Evolutionary conservation across 495 filamentous ascomycete genomes (phyloP), one percentile per base, ranked within the genome.

Genomic region (Aspergillus sparsus): DNA sequence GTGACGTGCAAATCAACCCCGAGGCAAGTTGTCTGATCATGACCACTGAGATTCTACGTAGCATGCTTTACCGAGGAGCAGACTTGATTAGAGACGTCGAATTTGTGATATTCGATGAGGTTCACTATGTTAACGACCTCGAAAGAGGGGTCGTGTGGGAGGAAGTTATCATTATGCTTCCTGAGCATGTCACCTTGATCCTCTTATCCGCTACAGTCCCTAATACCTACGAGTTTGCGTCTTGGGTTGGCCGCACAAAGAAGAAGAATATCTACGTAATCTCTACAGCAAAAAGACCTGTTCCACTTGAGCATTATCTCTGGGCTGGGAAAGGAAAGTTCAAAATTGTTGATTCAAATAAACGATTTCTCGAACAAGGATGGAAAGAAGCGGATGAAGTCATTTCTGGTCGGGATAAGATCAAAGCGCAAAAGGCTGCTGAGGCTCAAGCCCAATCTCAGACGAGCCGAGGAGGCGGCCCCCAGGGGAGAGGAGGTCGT

Each of bases 201-300:
- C 80, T 97, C 10, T 84, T 98, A 2, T 98, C 95, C 6, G 94
- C 94, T 0, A 98, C 94, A 5, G 95, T 98, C 5, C 94, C 94
- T 9, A 98, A 98, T 72, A 97, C 94, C 2, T 83, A 96, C 61
- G 94, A 98, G 71, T 98, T 98, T 68, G 95, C 94, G 16, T 97
- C 91, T 6, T 98, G 94, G 94, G 95, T 98, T 37, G 94, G 94
- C 37, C 84, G 94, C 51, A 98, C 95, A 15, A 98, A 98, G 79
- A 92, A 96, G 76, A 97, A 96, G 77, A 90, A 98, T 70, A 97
- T 98, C 53, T 98, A 97, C 71, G 94, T 98, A 49, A 98, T 98
- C 51, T 98, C 94, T 1, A 98, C 94, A 2, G 87, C 91, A 9
- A 98, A 98, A 71, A 84, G 94, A 57, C 94, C 94, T 6, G 91